Percentiles rank a stretch among this genome's conserved stretches.
These are phyloP conservation scores for Canariomyces notabilis DNA, from an alignment of 2,329 filamentous ascomycete genomes.

Conservation along the genomic window DNA sequence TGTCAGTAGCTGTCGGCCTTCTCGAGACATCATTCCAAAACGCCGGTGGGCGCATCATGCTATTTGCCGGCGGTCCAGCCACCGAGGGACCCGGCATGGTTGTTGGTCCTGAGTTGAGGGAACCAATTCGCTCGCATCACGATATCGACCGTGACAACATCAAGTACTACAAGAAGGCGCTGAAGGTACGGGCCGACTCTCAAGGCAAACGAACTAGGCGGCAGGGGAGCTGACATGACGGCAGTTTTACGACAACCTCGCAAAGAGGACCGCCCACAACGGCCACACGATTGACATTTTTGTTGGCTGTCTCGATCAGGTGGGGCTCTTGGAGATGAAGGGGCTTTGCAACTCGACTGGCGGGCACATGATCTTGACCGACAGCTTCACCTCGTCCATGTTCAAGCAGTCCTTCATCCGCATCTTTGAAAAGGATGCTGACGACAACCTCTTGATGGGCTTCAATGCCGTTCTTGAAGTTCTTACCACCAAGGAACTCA, in stretches of 20 bases:
- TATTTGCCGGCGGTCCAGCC: conserved; percentile 90
- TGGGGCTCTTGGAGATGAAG: conserved; percentile 97
- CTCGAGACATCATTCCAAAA: conserved; percentile 96
- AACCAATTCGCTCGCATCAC: conserved; percentile 96
- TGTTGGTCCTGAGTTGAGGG: conserved; percentile 88
- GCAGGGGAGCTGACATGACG: conserved; percentile 29
- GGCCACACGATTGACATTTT: conserved; percentile 98
- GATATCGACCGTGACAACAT: conserved; percentile 98
- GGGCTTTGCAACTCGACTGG: conserved; percentile 92
- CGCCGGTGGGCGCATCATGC: conserved; percentile 90
- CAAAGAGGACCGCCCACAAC: conserved; percentile 92
- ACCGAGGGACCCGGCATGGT: conserved; percentile 97
- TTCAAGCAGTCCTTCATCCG: conserved; percentile 98
- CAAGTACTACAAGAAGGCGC: conserved; percentile 98
- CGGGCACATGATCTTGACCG: conserved; percentile 95
- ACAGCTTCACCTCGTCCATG: conserved; percentile 98
- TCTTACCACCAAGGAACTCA: conserved; percentile 93
- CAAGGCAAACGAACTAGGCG: not conserved
- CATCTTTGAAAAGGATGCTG: conserved; percentile 92
- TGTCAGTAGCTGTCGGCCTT: conserved; percentile 88
- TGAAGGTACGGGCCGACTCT: conserved; percentile 61
- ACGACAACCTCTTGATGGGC: conserved; percentile 94
- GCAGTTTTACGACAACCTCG: conserved; percentile 89
- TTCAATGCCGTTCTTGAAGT: conserved; percentile 97
- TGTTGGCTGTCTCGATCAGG: conserved; percentile 93